Evolutionary conservation across 2,329 filamentous ascomycete genomes (phyloP).

Genomic region (Endothia cerciana): DNA sequence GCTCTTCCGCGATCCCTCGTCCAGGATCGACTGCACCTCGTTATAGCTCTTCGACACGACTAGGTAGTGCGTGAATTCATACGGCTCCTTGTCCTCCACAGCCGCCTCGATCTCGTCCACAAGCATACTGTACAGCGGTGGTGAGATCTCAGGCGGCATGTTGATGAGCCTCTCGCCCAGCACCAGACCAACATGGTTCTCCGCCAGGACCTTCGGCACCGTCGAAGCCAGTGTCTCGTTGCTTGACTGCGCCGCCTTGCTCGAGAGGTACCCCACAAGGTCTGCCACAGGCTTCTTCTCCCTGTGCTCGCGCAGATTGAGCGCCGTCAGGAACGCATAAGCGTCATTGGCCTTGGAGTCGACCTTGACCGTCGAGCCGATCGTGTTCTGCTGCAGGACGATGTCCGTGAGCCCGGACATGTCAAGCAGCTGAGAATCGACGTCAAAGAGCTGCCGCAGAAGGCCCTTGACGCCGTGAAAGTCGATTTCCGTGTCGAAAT

Average conservation of each 20-base stretch:
- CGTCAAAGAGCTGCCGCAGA: constrained; percentile 88
- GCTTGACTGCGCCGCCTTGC: constrained; percentile 55
- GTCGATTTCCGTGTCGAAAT: constrained; percentile 85
- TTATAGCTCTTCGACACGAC: constrained; percentile 90
- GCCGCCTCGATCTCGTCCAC: constrained; percentile 89
- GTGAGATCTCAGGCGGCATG: constrained; percentile 89
- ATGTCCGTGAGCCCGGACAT: constrained; percentile 85
- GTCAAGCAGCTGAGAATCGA: constrained; percentile 83
- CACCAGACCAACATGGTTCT: constrained; percentile 76
- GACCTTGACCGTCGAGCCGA: constrained; percentile 96
- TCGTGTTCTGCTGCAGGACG: constrained; percentile 81
- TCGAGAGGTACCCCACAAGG: constrained; percentile 71
- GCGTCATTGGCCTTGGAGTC: constrained; percentile 91
- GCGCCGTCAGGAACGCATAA: constrained; percentile 86
- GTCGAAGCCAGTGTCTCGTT: constrained; percentile 59
- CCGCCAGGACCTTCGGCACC: constrained; percentile 61
- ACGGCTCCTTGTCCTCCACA: constrained; percentile 87
- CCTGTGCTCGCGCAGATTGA: constrained; percentile 81
- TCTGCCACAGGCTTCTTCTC: constrained; percentile 73
- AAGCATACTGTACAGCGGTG: constrained; percentile 94
- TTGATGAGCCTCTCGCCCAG: constrained; percentile 95
- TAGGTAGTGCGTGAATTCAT: constrained; percentile 90
- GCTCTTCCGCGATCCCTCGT: constrained; percentile 71
- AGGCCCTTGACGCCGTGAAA: constrained; percentile 94
- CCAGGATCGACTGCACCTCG: constrained; percentile 81